Base-by-base conservation (phyloP, 495 filamentous ascomycete genomes). In the Penicillium samsonianum region DNA sequence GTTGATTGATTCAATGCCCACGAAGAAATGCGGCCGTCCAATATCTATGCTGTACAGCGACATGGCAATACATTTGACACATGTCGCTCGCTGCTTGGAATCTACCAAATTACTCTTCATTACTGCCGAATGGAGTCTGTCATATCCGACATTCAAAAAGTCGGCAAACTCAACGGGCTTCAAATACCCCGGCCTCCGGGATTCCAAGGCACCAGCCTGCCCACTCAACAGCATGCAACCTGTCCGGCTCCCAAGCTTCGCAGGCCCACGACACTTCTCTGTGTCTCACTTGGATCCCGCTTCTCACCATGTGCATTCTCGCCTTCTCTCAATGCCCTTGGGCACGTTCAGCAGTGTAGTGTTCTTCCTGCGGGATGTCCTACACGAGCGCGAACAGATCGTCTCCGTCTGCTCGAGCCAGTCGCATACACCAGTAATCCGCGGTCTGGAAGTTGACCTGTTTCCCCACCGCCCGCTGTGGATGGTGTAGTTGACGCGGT, bases 391-490 rank as follows among this genome's bases (percentile, higher is more conserved):
- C 17, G 67, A 73, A 55, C 70, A 73, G 8, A 76, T 71, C 1
- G 74, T 73, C 2, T 72, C 73, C 10, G 73, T 77, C 59, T 73
- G 69, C 46, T 74, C 72, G 17, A 76, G 64, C 73, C 72, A 77
- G 48, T 76, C 75, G 35, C 43, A 76, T 74, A 55, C 73, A 78
- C 31, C 74, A 69, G 55, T 76, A 76, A 6, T 67, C 66, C 1
- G 67, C 74, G 7, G 67, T 49, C 48, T 75, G 73, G 62, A 65
- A 74, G 47, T 76, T 76, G 41, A 65, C 63, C 3, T 72, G 67
- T 1, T 73, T 73, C 2, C 71, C 75, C 69, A 77, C 75, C 2
- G 73, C 2, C 73, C 70, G 16, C 73, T 67, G 47, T 77, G 74
- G 44, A 78, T 77, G 43, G 70, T 64, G 50, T 78, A 76, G 70